Evolutionary conservation across 2,329 filamentous ascomycete genomes (phyloP), one percentile per base, ranked within the genome.

Genomic region (Ophiostoma sp.): DNA sequence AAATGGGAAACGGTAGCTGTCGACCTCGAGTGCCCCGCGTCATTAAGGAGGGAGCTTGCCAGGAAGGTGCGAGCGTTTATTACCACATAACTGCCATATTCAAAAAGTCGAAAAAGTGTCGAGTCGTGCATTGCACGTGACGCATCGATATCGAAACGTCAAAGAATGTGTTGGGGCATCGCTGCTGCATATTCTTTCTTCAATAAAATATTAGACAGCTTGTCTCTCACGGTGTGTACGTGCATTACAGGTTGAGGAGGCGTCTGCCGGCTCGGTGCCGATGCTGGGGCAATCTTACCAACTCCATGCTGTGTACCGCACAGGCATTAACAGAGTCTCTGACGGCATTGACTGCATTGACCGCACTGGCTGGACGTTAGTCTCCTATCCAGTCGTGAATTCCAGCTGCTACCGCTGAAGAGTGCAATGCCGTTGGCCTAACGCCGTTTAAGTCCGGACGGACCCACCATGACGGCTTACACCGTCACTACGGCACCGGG

Each of bases 401-500:
- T 65, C 5, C 7, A 27, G 52, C 20, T 65, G 17, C 35, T 20
- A 33, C 11, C 10, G 7, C 33, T 39, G 23, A 17, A 66, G 36
- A 44, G 52, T 23, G 36, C 20, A 67, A 67, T 44, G 65, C n/a
- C 64, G 20, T 41, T 65, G 64, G 64, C 62, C 35, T 65, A 65
- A 39, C 35, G 20, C 62, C 62, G 35, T 39, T 64, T 41, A 65
- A 65, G 20, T 65, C 62, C 62, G 35, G 62, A 27, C 7, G 27
- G 57, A 33, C 27, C 57, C 57, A 64, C 57, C 20, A 36, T 39
- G 20, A 23, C 62, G n/a, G 35, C 35, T 39, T 39, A 39, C 27
- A 33, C 23, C 52, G n/a, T 57, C 52, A 27, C n/a, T 27, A 23
- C 52, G 52, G 23, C 52, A 57, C 52, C 52, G 52, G 52, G 1